A percentile compares a stretch with the other conserved stretches of the same genome.
phyloP scores from a whole-genome alignment of 2,329 filamentous ascomycete genomes.

The Stemphylium lycopersici region DNA sequence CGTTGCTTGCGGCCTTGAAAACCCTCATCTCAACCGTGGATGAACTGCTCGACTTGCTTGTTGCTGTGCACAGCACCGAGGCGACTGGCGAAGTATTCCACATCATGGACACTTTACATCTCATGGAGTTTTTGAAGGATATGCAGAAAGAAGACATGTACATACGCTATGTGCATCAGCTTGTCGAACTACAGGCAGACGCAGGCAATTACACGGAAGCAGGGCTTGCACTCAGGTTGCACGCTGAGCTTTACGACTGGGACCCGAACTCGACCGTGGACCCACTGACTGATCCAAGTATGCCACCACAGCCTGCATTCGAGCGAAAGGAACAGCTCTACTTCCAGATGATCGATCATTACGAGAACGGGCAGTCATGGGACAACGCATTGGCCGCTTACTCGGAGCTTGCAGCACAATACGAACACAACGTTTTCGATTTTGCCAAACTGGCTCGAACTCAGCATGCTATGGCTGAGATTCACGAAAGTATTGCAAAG shows the following conservation, averaged over 20 bases:
- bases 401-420: conserved; percentile 88
- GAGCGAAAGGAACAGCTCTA: conserved; percentile 92
- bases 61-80: conserved; percentile 83
- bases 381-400: conserved; percentile 86
- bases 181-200: conserved; percentile 77
- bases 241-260: conserved; percentile 94
- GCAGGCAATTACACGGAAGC: conserved; percentile 84
- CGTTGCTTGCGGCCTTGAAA: conserved; percentile 75
- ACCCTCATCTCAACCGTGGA: conserved; percentile 84
- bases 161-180: conserved; percentile 91
- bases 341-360: conserved; percentile 93
- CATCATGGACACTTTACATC: conserved; percentile 83
- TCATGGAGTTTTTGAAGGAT: conserved; percentile 96
- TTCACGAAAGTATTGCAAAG: conserved; percentile 87
- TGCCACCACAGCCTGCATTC: conserved; percentile 84
- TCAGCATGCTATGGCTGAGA: conserved; percentile 86
- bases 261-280: conserved; percentile 72
- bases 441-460: conserved; percentile 89
- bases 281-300: conserved; percentile 73
- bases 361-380: conserved; percentile 95
- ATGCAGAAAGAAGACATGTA: conserved; percentile 98
- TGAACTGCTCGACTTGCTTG: conserved; percentile 87
- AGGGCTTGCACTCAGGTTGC: conserved; percentile 84
- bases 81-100: conserved; percentile 75
- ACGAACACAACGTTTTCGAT: conserved; percentile 87